Conservation (phyloP, 192 early-diverging fungal species). For the Tieghemiomyces parasiticus region DNA sequence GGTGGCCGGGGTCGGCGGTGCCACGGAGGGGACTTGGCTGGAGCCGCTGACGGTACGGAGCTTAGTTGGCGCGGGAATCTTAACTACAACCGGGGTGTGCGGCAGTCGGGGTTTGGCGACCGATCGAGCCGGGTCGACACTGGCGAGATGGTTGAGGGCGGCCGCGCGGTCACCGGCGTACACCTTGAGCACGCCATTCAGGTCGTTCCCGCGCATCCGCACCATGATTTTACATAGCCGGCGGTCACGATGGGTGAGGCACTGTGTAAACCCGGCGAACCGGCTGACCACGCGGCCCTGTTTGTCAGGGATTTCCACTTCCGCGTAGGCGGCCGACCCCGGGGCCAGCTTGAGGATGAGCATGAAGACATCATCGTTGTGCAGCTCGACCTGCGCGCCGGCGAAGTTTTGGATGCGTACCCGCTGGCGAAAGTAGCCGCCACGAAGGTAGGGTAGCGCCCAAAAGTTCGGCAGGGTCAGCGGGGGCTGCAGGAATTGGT, state of each 20-base stretch:
- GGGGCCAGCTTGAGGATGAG: slow-evolving; percentile 27
- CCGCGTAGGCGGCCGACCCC: slow-evolving; percentile 28
- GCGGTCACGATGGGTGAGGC: slow-evolving; percentile 30
- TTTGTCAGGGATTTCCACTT: slow-evolving; percentile 30
- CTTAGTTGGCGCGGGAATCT: not conserved
- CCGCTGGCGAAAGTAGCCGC: slow-evolving; percentile 22
- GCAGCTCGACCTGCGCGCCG: slow-evolving; percentile 21
- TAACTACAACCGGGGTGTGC: not conserved
- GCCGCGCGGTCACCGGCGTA: slow-evolving; percentile 24
- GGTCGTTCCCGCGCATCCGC: slow-evolving; percentile 19
- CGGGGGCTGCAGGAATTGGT: slow-evolving; percentile 30
- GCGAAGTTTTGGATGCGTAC: slow-evolving; percentile 30
- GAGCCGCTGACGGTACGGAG: not conserved
- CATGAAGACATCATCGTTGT: slow-evolving; percentile 25
- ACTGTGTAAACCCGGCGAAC: slow-evolving; percentile 30
- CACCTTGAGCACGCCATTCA: slow-evolving; percentile 28
- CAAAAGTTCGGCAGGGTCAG: slow-evolving; percentile 30
- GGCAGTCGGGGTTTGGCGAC: not conserved
- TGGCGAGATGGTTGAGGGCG: slow-evolving; percentile 11
- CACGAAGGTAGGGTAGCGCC: slow-evolving; percentile 32
- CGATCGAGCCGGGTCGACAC: slow-evolving; percentile 15
- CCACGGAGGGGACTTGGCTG: not conserved
- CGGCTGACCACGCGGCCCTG: slow-evolving; percentile 25
- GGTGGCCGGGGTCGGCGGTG: not conserved
- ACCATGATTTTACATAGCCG: slow-evolving; percentile 33